phyloP scores from a whole-genome alignment of 129 eudicot genomes.

The Artemisia argyi region DNA sequence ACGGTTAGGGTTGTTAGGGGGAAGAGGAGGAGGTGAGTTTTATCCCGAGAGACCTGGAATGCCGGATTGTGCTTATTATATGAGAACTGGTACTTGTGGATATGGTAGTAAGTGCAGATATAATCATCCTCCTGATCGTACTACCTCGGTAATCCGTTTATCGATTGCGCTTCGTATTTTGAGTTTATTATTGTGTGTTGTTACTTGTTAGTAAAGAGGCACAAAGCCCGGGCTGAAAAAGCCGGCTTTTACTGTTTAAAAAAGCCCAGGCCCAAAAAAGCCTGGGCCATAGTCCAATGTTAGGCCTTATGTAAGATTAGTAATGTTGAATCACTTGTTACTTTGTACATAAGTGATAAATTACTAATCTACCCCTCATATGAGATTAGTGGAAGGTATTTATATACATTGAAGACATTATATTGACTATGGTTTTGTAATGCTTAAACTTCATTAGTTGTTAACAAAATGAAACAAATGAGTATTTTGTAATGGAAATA shows the following conservation, averaged over 20 bases:
- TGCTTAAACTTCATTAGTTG: too few relatives aligned
- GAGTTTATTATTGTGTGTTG: not conserved
- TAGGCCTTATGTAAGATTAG: not conserved
- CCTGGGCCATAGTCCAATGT: too few relatives aligned
- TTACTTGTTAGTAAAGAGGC: too few relatives aligned
- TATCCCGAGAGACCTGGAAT: constrained; percentile 88
- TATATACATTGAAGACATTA: too few relatives aligned
- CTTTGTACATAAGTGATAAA: not conserved
- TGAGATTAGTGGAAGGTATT: too few relatives aligned
- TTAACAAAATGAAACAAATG: too few relatives aligned
- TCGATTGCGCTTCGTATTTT: constrained; percentile 3
- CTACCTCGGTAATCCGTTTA: constrained; percentile 49
- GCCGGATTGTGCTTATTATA: constrained; percentile 81
- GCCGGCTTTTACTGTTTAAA: too few relatives aligned
- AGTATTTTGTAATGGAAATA: too few relatives aligned
- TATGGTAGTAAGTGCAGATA: constrained; percentile 90
- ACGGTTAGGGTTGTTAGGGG: constrained; percentile 58
- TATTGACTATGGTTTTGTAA: too few relatives aligned
- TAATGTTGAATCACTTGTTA: not conserved
- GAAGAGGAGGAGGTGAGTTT: constrained; percentile 60
- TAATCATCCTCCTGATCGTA: constrained; percentile 86
- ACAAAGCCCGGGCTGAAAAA: too few relatives aligned
- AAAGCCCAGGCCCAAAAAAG: too few relatives aligned
- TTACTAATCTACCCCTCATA: too few relatives aligned
- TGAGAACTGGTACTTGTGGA: constrained; percentile 89